Percentiles rank a stretch among this genome's conserved stretches.
Evolutionary conservation across 1,139 yeast genomes (phyloP).

Genomic region (Taphrina pruni): DNA sequence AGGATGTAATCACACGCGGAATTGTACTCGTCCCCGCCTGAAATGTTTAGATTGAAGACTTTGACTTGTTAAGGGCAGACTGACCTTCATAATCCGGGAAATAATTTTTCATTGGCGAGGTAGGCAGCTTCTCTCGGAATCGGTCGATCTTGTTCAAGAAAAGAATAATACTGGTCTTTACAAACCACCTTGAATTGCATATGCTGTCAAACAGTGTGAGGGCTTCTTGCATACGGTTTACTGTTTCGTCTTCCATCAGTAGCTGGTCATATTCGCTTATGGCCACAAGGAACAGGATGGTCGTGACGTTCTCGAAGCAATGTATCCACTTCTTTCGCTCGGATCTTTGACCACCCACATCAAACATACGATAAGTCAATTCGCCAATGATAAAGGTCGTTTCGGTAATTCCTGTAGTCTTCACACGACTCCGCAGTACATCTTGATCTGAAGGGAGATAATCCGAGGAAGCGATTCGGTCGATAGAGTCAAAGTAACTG

Average conservation of each 20-base stretch:
- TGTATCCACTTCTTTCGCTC: slow-evolving; percentile 97
- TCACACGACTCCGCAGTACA: slow-evolving; percentile 85
- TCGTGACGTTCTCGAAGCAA: slow-evolving; percentile 89
- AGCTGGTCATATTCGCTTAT: slow-evolving; percentile 91
- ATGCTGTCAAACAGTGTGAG: slow-evolving; percentile 81
- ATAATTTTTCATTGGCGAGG: slow-evolving; percentile 67
- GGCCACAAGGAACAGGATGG: slow-evolving; percentile 88
- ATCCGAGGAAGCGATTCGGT: slow-evolving; percentile 58
- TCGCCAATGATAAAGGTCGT: slow-evolving; percentile 75
- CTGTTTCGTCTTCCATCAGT: slow-evolving; percentile 85
- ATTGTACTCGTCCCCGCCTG: slow-evolving; percentile 59
- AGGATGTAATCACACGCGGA: slow-evolving; percentile 73
- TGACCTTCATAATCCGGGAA: slow-evolving; percentile 65
- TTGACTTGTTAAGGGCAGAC: neutral
- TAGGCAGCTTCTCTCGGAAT: slow-evolving; percentile 69
- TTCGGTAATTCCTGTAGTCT: slow-evolving; percentile 94
- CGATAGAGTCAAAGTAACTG: slow-evolving; percentile 46
- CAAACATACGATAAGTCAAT: slow-evolving; percentile 64
- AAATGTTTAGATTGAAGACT: neutral
- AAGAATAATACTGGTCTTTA: slow-evolving; percentile 82
- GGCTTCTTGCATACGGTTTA: slow-evolving; percentile 91
- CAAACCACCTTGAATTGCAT: slow-evolving; percentile 85
- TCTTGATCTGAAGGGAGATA: slow-evolving; percentile 81
- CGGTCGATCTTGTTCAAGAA: slow-evolving; percentile 88
- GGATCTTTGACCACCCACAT: slow-evolving; percentile 96